These are phyloP conservation scores for Mycena vulgaris DNA, from an alignment of 768 basidiomycete species.

Conservation along the genomic window DNA sequence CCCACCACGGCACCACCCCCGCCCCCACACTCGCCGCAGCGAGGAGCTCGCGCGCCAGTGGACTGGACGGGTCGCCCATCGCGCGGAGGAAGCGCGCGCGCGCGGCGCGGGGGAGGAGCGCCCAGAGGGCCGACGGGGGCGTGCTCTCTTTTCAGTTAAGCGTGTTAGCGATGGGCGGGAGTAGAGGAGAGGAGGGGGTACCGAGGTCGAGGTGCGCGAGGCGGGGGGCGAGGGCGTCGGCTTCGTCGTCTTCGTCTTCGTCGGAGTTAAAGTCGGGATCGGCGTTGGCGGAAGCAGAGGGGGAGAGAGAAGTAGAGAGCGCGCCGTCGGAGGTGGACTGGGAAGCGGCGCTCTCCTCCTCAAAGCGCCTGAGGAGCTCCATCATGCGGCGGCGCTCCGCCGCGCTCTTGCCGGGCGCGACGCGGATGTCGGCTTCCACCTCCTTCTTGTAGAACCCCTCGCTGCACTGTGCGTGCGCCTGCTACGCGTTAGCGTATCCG, in stretches of 20 bases:
- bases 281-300: no score
- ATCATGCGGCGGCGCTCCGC: slow-evolving; percentile 78
- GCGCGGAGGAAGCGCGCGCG: slow-evolving; percentile 71
- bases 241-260: slow-evolving; percentile 57
- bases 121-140: slow-evolving; percentile 73
- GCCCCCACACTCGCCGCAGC: no score
- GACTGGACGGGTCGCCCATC: slow-evolving; percentile 74
- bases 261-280: slow-evolving; percentile 32
- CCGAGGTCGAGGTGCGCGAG: slow-evolving; percentile 76
- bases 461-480: slow-evolving; percentile 81
- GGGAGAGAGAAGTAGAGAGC: no score
- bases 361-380: slow-evolving; percentile 79
- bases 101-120: slow-evolving; percentile 72
- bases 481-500: not conserved
- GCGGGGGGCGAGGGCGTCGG: slow-evolving; percentile 61
- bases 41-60: slow-evolving; percentile 72
- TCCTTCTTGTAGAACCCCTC: slow-evolving; percentile 88
- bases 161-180: not conserved
- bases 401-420: slow-evolving; percentile 66
- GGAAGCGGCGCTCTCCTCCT: slow-evolving; percentile 65
- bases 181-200: slow-evolving; percentile 46
- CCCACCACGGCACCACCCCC: no score
- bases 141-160: slow-evolving; percentile 62
- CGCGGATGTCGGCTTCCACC: slow-evolving; percentile 73
- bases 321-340: no score